phyloP scores from a whole-genome alignment of 2,329 filamentous ascomycete species.

The Helotiales sp. region DNA sequence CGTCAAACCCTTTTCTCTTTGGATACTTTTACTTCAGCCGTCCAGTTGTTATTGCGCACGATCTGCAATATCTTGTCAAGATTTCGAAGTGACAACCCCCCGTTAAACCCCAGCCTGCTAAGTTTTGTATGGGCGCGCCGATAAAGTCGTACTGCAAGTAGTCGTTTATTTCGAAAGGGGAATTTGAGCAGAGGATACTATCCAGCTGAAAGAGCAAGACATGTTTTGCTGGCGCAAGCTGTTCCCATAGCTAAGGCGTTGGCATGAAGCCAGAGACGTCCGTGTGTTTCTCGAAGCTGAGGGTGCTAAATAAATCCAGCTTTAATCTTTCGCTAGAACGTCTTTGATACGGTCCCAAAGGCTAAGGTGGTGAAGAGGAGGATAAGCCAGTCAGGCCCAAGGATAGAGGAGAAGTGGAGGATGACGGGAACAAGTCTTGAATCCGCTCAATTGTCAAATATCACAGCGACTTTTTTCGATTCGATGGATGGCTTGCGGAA shows the following conservation, averaged over 20 bases:
- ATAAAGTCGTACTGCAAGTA: slow-evolving; percentile 44
- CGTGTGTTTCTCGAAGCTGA: slow-evolving; percentile 40
- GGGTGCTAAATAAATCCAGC: slow-evolving; percentile 40
- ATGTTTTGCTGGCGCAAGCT: slow-evolving; percentile 41
- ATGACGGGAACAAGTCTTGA: slow-evolving; percentile 42
- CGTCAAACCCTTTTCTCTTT: slow-evolving; percentile 1
- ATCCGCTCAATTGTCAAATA: slow-evolving; percentile 13
- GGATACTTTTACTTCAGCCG: slow-evolving; percentile 17
- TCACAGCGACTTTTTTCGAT: slow-evolving; percentile 16
- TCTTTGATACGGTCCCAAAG: slow-evolving; percentile 34
- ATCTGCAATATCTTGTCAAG: slow-evolving; percentile 38
- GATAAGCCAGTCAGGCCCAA: slow-evolving; percentile 50
- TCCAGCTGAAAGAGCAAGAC: slow-evolving; percentile 43
- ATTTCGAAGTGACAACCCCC: slow-evolving; percentile 44
- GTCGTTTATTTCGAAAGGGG: slow-evolving; percentile 35
- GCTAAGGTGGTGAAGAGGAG: slow-evolving; percentile 45
- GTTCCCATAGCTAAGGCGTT: slow-evolving; percentile 42
- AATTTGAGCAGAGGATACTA: slow-evolving; percentile 40
- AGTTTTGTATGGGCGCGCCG: slow-evolving; percentile 39
- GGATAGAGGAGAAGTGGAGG: slow-evolving; percentile 45
- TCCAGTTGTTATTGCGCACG: slow-evolving; percentile 32
- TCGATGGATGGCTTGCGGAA: not conserved
- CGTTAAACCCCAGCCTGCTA: slow-evolving; percentile 42
- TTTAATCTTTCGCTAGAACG: slow-evolving; percentile 45
- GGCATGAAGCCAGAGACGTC: slow-evolving; percentile 43